Base-by-base conservation (phyloP, 2,329 filamentous ascomycete species). In the Botryotinia globosa region DNA sequence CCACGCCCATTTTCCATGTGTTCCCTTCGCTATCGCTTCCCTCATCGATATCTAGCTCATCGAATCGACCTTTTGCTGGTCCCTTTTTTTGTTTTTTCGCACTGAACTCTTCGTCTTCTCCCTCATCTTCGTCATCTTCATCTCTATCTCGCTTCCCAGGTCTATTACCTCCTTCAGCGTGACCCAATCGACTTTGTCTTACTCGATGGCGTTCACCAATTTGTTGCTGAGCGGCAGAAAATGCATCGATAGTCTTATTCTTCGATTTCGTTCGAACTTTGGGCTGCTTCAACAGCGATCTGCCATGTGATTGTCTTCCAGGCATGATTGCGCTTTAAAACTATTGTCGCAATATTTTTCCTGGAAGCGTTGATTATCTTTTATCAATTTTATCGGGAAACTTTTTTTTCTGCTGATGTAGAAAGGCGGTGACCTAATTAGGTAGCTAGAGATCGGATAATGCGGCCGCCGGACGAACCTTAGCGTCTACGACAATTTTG, bases 1-100 rank as follows among this genome's bases (percentile, higher is more conserved):
- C 89, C 65, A 89, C 84, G 12, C 91, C 91, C 77, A 92, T 82
- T 69, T 85, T 88, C 90, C 90, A 92, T 75, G 88, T 86, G 76
- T 92, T 89, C 25, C 91, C 91, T 75, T 91, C 89, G 29, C 88
- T 90, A 78, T 93, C 91, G 75, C 88, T 91, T 37, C 90, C 91
- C 75, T 85, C 85, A 71, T 89, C 87, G 2, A 85, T 79, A 75
- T 87, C 86, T 42, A 84, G 81, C 54, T 85, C 84, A 62, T 81
- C 81, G 70, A 79, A 79, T 67, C 77, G 76, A 32, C 77, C 78
- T 56, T 80, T 80, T 32, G 72, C 64, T 51, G 76, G 71, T 2
- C 75, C 76, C 68, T 79, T 79, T 68, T 77, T 76, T 59, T 75
- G 75, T 64, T 81, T 82, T 42, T 81, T 82, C 37, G 79, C 79